These are phyloP conservation scores for Phytophthora uliginosa DNA, from an alignment of 352 stramenopile species.

Conservation along the genomic window DNA sequence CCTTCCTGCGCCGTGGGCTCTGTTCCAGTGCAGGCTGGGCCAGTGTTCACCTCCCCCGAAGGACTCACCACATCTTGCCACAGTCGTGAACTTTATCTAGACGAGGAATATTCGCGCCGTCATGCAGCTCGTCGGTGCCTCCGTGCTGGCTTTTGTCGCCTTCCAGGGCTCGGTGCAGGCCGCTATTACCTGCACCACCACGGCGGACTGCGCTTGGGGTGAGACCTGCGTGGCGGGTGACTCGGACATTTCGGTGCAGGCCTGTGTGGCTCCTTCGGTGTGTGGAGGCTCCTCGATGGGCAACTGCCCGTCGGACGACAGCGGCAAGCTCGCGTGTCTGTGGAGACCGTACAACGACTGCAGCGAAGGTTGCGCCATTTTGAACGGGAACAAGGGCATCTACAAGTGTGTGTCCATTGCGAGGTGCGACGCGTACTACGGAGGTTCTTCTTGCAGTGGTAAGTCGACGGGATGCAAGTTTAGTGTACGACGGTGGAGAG, in stretches of 20 bases:
- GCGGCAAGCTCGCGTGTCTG: conserved; percentile 79
- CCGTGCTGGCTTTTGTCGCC: conserved; percentile 17
- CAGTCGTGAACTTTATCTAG: conserved; percentile 25
- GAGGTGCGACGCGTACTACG: conserved; percentile 82
- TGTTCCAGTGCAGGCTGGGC: neutral
- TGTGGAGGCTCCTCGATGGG: conserved; percentile 67
- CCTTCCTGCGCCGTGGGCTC: conserved; percentile 13
- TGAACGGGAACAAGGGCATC: conserved; percentile 55
- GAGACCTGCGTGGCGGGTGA: conserved; percentile 83
- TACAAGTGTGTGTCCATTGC: conserved; percentile 87
- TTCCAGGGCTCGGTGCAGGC: conserved; percentile 24
- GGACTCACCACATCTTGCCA: neutral
- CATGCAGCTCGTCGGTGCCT: conserved; percentile 28
- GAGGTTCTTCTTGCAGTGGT: conserved; percentile 64
- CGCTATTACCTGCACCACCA: conserved; percentile 64
- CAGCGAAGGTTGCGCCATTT: conserved; percentile 33
- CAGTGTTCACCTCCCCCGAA: conserved; percentile 2
- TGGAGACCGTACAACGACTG: conserved; percentile 43
- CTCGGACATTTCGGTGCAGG: conserved; percentile 64
- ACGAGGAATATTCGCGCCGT: conserved; percentile 17
- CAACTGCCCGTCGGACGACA: conserved; percentile 69
- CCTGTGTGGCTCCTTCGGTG: conserved; percentile 66
- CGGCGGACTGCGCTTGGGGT: conserved; percentile 69
- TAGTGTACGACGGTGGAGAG: neutral
- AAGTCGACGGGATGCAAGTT: conserved; percentile 10